Base-by-base conservation (phyloP, 177 flowering plant species). In the Telopea speciosissima region DNA sequence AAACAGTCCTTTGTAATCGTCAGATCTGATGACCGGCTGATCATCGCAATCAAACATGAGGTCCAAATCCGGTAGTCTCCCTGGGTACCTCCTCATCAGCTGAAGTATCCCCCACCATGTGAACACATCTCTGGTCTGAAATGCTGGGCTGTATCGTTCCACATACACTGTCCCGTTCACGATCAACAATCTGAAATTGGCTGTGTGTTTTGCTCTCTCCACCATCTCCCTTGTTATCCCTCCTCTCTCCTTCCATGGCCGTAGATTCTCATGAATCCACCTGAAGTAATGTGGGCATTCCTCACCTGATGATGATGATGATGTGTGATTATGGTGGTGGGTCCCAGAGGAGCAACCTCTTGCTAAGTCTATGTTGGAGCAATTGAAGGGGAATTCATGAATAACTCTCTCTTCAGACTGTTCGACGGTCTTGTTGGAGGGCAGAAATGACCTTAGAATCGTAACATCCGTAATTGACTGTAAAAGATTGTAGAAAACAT, bases 251-350 rank as follows among this genome's bases (percentile, higher is more conserved):
- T 49, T 65, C 79, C 79, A 77, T 1, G 74, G 74, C 25, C 72
- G 68, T 5, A 73, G 66, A 77, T 77, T 76, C 6, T 74, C 71
- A 24, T 77, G 74, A 49, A 77, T 77, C 79, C 79, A 77, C 4
- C 74, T 25, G 73, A 45, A 77, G 66, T 66, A 77, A 1, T 42
- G 44, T 14, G 76, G 76, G 54, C 79, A 77, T 8, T 36, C 40
- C 9, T 36, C 40, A 36, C 6, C 40, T 36, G 40, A 36, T 36
- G 40, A 36, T 36, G 40, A 0, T 36, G 40, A 36, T 36, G 40
- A 36, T 44, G 44, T 14, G 17, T 52, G 3, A 3, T 14, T 52
- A 14, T 14, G 19, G 14, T 19, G 19, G 9, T 14, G 17, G 19
- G 58, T 14, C 19, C 17, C 17, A 14, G 58, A 52, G 0, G 58